Conservation (phyloP, 305 asterid genomes). For the Fraxinus angustifolia region DNA sequence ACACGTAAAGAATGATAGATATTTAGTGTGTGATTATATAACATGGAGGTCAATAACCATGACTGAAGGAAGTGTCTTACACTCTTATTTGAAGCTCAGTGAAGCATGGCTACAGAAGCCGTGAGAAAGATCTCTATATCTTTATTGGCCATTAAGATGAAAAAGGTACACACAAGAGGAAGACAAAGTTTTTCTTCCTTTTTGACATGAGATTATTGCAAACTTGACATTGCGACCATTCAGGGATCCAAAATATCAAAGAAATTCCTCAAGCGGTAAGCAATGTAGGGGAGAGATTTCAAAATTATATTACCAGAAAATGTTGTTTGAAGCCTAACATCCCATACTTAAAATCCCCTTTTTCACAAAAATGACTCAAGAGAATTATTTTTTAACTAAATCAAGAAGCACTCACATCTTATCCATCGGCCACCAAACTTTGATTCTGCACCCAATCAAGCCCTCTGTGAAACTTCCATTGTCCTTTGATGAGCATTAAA, state of each 20-base stretch:
- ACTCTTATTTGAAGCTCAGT: neutral
- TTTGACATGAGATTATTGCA: neutral
- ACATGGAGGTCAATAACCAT: neutral
- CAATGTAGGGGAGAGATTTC: neutral
- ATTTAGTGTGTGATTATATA: neutral
- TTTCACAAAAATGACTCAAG: slow-evolving; percentile 13
- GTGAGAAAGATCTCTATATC: slow-evolving; percentile 7
- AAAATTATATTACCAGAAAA: neutral
- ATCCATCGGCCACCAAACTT: slow-evolving; percentile 99
- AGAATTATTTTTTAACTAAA: slow-evolving; percentile 16
- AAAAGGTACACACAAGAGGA: neutral
- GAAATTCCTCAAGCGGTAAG: slow-evolving; percentile 10
- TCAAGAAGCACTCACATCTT: slow-evolving; percentile 57
- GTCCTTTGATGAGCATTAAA: slow-evolving; percentile 69
- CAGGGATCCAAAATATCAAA: neutral
- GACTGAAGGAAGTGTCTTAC: neutral
- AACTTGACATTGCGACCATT: neutral
- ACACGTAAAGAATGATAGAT: neutral
- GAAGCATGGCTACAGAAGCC: slow-evolving; percentile 15
- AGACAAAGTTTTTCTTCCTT: neutral
- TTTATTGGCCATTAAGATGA: neutral
- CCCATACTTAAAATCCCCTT: neutral
- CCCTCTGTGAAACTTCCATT: slow-evolving; percentile 43
- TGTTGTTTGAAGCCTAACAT: slow-evolving; percentile 10
- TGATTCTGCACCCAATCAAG: slow-evolving; percentile 74